These are phyloP conservation scores for Skeletonema potamos DNA, from an alignment of 108 stramenopile genomes.

Conservation along the genomic window DNA sequence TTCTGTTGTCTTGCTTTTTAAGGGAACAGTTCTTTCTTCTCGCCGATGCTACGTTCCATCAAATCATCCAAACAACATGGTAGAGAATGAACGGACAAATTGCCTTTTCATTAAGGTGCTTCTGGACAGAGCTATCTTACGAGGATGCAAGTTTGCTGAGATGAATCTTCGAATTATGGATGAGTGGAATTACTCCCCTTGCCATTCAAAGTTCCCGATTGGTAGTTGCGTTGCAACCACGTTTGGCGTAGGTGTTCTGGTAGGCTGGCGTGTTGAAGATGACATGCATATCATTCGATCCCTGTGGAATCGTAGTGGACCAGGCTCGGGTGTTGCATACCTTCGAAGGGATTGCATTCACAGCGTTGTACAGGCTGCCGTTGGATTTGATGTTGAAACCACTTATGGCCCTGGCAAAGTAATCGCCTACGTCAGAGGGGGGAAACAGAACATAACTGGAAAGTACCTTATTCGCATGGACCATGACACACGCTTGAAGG, in stretches of 20 bases:
- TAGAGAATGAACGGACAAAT: conserved; percentile 51
- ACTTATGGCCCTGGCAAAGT: conserved; percentile 63
- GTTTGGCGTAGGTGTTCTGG: conserved; percentile 84
- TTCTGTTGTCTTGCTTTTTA: not conserved
- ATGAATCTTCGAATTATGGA: conserved; percentile 81
- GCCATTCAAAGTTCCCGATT: conserved; percentile 85
- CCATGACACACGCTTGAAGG: conserved; percentile 30
- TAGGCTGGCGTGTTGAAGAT: conserved; percentile 89
- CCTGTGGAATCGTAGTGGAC: conserved; percentile 73
- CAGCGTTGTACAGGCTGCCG: conserved; percentile 63
- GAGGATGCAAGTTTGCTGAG: conserved; percentile 72
- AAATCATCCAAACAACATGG: conserved; percentile 2
- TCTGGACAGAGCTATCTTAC: conserved; percentile 76
- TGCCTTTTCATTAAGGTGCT: conserved; percentile 71
- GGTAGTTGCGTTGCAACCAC: conserved; percentile 82
- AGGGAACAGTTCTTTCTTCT: conserved; percentile 71
- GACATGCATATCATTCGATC: conserved; percentile 83
- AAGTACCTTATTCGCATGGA: conserved; percentile 58
- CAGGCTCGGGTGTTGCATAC: conserved; percentile 58
- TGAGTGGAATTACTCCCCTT: conserved; percentile 74
- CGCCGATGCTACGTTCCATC: conserved; percentile 51
- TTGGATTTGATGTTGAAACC: conserved; percentile 82
- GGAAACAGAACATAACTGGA: conserved; percentile 53
- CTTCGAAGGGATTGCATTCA: conserved; percentile 60
- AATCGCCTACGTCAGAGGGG: conserved; percentile 61